Percentiles rank a stretch among this genome's conserved stretches.
phyloP scores from a whole-genome alignment of 768 basidiomycete species.

The button mushroom (Agaricus bisporus) region DNA sequence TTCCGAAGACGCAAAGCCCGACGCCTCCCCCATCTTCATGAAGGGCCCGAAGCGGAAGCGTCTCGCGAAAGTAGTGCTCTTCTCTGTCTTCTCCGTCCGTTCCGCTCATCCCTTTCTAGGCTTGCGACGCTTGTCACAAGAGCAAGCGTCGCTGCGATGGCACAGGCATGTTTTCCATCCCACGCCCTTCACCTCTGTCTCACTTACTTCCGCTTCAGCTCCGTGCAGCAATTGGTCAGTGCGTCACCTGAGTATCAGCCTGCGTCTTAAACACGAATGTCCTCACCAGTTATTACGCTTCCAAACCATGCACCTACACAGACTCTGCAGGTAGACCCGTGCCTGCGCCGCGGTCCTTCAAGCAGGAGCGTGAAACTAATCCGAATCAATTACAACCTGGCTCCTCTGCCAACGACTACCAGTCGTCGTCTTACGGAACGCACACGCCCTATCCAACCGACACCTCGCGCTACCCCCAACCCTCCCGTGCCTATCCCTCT shows the following conservation, averaged over 20 bases:
- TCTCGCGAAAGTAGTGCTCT: constrained; percentile 42
- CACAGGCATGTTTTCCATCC: constrained; percentile 45
- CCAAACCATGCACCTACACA: constrained; percentile 76
- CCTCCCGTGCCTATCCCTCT: constrained; percentile 14
- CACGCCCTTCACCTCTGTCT: constrained; percentile 6
- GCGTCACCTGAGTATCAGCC: constrained; percentile 12
- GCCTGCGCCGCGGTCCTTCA: constrained; percentile 56
- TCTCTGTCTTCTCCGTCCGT: constrained; percentile 4
- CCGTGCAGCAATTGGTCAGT: constrained; percentile 78
- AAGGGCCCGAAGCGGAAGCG: constrained; percentile 50
- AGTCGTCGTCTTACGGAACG: constrained; percentile 12
- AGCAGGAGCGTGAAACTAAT: constrained; percentile 24
- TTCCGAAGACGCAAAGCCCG: constrained; percentile 22
- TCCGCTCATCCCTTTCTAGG: constrained; percentile 24
- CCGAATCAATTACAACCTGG: constrained; percentile 11
- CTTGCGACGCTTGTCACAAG: constrained; percentile 83
- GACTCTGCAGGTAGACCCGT: constrained; percentile 77
- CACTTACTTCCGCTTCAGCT: constrained; percentile 32
- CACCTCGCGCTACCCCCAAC: constrained; percentile 21
- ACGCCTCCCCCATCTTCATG: constrained; percentile 26
- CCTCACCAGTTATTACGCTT: constrained; percentile 63
- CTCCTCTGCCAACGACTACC: constrained; percentile 9
- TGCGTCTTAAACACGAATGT: constrained; percentile 11
- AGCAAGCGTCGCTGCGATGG: constrained; percentile 83
- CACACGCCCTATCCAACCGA: constrained; percentile 19